Evolutionary conservation across 2,329 filamentous ascomycete genomes (phyloP).

Genomic region (Colletotrichum cordylinicola): DNA sequence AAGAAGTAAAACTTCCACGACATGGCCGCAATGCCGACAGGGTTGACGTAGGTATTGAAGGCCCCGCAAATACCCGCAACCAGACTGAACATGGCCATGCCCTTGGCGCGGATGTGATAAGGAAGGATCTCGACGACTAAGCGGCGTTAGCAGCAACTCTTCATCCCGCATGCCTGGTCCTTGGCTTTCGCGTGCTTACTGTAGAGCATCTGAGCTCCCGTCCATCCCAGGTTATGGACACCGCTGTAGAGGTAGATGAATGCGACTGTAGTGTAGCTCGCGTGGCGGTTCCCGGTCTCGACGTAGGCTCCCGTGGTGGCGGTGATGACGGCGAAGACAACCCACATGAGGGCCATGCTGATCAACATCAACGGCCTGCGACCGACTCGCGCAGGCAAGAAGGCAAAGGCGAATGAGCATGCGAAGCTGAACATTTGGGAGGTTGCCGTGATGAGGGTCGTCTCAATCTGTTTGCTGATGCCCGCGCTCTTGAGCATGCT

Average conservation of each 20-base stretch:
- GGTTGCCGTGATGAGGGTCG: conserved; percentile 19
- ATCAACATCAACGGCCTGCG: conserved; percentile 21
- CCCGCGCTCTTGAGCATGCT: conserved; percentile 18
- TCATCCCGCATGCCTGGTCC: background rate
- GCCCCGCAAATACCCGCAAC: conserved; percentile 18
- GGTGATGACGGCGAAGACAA: conserved; percentile 14
- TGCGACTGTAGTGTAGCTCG: conserved; percentile 3
- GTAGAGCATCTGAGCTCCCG: conserved; percentile 18
- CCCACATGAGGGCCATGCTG: conserved; percentile 18
- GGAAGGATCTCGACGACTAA: conserved; percentile 54
- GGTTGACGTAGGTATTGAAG: conserved; percentile 49
- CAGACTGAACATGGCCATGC: conserved; percentile 40
- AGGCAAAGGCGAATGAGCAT: conserved; percentile 13
- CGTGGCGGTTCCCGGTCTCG: conserved; percentile 8
- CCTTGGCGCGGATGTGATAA: conserved; percentile 56
- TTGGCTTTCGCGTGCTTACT: background rate
- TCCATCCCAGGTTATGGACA: conserved; percentile 21
- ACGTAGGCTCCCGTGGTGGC: conserved; percentile 16
- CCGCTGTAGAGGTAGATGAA: conserved; percentile 21
- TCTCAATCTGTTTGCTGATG: conserved; percentile 10
- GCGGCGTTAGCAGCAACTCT: background rate
- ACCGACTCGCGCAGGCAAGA: conserved; percentile 15
- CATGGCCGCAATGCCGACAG: conserved; percentile 55
- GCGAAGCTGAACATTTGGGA: conserved; percentile 22
- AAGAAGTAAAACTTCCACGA: conserved; percentile 64